These are phyloP conservation scores for Colletotrichum orchidophilum DNA, from an alignment of 2,329 filamentous ascomycete species.

Conservation along the genomic window DNA sequence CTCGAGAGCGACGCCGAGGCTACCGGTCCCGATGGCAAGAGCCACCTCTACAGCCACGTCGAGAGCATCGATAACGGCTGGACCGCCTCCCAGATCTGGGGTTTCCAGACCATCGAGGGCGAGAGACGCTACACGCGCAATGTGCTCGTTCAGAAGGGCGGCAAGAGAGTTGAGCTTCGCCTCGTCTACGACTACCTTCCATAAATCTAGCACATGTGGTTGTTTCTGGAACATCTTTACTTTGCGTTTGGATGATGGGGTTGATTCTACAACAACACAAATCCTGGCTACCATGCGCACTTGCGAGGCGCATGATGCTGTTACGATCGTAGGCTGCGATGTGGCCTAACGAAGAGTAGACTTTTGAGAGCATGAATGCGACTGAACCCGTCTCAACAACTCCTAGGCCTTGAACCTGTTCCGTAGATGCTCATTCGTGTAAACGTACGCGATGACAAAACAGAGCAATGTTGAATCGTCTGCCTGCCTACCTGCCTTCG, in stretches of 20 bases:
- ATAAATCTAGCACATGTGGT: slow-evolving; percentile 24
- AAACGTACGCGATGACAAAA: not conserved
- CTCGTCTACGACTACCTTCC: slow-evolving; percentile 65
- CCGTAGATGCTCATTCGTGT: not conserved
- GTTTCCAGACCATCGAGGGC: slow-evolving; percentile 64
- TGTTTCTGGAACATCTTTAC: slow-evolving; percentile 24
- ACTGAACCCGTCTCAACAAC: slow-evolving; percentile 4
- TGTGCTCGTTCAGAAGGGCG: slow-evolving; percentile 61
- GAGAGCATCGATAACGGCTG: slow-evolving; percentile 62
- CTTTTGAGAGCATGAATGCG: slow-evolving; percentile 14
- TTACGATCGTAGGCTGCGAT: not conserved
- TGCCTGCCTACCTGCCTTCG: not conserved
- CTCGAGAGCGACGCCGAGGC: slow-evolving; percentile 61
- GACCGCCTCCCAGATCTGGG: slow-evolving; percentile 68
- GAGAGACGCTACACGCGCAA: slow-evolving; percentile 63
- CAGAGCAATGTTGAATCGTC: slow-evolving; percentile 43
- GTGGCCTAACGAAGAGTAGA: slow-evolving; percentile 7
- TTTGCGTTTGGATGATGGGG: not conserved
- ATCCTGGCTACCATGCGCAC: not conserved
- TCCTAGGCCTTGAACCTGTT: no score
- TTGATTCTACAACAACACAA: not conserved
- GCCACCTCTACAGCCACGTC: slow-evolving; percentile 73
- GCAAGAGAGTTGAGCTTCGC: slow-evolving; percentile 57
- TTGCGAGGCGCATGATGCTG: not conserved
- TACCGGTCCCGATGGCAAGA: slow-evolving; percentile 64